Evolutionary conservation across 2,329 filamentous ascomycete genomes (phyloP).

Genomic region (Byssochlamys sp.): DNA sequence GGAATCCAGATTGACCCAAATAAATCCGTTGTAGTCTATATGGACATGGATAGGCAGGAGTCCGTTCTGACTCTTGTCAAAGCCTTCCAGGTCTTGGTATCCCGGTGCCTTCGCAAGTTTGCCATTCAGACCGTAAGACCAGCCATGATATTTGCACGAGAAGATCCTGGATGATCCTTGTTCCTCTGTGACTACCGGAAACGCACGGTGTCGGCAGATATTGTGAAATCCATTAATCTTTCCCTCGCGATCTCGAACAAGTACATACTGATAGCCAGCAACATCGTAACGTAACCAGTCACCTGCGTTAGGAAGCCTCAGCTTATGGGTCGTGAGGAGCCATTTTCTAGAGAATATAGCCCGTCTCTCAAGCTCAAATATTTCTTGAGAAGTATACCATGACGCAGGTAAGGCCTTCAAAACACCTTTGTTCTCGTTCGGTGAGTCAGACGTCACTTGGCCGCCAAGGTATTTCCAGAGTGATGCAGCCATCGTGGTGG

Average conservation of each 20-base stretch:
- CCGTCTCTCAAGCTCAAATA: constrained; percentile 49
- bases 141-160: constrained; percentile 52
- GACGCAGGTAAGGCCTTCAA: no score
- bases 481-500: no score
- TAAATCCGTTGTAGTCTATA: constrained; percentile 27
- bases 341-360: constrained; percentile 50
- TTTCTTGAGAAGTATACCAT: no score
- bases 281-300: constrained; percentile 50
- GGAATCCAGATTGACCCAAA: constrained; percentile 51
- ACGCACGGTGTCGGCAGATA: constrained; percentile 51
- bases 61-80: constrained; percentile 23
- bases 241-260: constrained; percentile 42
- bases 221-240: constrained; percentile 53
- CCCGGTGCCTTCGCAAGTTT: constrained; percentile 51
- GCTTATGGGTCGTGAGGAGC: constrained; percentile 32
- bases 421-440: no score
- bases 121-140: constrained; percentile 50
- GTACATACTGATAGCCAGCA: constrained; percentile 48
- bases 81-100: constrained; percentile 46
- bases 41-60: neutral
- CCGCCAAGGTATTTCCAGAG: no score
- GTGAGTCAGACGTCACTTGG: no score
- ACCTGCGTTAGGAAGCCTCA: constrained; percentile 42
- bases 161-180: constrained; percentile 44
- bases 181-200: constrained; percentile 44